A percentile compares a stretch with the other conserved stretches of the same genome.
Conservation (phyloP, 495 filamentous ascomycete species). For the Penicillium odoratum region DNA sequence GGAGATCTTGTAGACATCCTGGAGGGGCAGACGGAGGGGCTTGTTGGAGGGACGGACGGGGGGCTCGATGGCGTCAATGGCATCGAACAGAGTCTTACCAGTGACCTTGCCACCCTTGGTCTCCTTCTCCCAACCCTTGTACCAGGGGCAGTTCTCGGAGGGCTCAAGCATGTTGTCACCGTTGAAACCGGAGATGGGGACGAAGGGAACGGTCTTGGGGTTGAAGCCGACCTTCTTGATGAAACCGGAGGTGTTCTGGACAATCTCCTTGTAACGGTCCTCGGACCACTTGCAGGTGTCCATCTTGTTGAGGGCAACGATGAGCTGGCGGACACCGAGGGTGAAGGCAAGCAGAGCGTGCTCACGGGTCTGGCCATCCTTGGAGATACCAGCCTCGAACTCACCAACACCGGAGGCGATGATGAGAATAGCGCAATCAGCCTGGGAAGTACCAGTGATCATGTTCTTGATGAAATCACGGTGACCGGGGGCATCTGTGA, state of each 20-base stretch:
- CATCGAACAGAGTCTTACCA: constrained; percentile 98
- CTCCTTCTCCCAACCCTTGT: constrained; percentile 99
- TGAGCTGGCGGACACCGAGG: constrained; percentile 99
- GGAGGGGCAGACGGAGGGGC: constrained; percentile 99
- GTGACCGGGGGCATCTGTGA: constrained; percentile 91
- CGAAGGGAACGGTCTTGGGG: constrained; percentile 96
- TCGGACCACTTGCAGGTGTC: constrained; percentile 99
- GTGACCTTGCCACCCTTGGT: constrained; percentile 84
- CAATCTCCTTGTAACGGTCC: constrained; percentile 95
- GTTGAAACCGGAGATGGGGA: constrained; percentile 99
- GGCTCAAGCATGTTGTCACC: constrained; percentile 98
- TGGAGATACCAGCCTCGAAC: constrained; percentile 99
- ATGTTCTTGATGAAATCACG: constrained; percentile 99
- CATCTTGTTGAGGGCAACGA: constrained; percentile 99
- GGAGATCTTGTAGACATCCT: constrained; percentile 99
- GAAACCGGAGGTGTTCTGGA: constrained; percentile 99
- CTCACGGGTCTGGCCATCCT: constrained; percentile 99
- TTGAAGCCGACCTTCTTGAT: constrained; percentile 99
- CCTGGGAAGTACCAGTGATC: constrained; percentile 99
- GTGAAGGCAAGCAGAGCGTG: constrained; percentile 99
- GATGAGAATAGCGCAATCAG: constrained; percentile 99
- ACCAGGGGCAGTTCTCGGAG: constrained; percentile 97
- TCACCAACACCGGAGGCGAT: constrained; percentile 99
- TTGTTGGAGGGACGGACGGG: constrained; percentile 81
- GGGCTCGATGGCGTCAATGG: constrained; percentile 94